These are phyloP conservation scores for Kwoniella bestiolae DNA, from an alignment of 768 basidiomycete genomes.

Conservation along the genomic window DNA sequence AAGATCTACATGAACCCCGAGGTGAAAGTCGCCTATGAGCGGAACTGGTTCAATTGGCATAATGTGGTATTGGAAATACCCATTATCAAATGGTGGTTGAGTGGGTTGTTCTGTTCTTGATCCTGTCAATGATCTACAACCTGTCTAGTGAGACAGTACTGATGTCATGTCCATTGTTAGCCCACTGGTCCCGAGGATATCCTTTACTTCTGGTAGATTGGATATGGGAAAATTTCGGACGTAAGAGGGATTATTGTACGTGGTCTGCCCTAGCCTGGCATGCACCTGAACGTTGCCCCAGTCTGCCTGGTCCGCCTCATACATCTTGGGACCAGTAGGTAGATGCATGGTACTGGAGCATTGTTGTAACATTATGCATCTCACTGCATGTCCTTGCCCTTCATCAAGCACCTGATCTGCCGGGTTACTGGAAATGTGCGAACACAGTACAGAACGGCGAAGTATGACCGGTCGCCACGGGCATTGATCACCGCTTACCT, in stretches of 20 bases:
- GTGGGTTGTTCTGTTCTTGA: conserved; percentile 26
- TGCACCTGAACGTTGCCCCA: conserved; percentile 29
- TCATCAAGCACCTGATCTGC: too few species aligned
- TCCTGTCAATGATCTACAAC: too few species aligned
- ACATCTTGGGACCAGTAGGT: conserved; percentile 27
- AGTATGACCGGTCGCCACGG: too few species aligned
- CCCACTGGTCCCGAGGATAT: conserved; percentile 25
- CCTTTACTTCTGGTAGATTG: conserved; percentile 33
- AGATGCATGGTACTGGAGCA: too few species aligned
- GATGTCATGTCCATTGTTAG: conserved; percentile 3
- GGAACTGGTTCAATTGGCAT: conserved; percentile 39
- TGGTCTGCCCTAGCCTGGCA: conserved; percentile 30
- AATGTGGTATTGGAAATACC: conserved; percentile 29
- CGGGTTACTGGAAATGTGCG: too few species aligned
- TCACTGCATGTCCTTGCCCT: too few species aligned
- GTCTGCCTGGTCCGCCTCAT: conserved; percentile 27
- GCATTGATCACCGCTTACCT: too few species aligned
- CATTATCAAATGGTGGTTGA: conserved; percentile 29
- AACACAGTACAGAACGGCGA: too few species aligned
- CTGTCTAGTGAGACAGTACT: too few species aligned
- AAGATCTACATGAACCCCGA: conserved; percentile 36
- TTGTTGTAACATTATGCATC: too few species aligned
- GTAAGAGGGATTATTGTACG: conserved; percentile 36
- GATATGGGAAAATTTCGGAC: conserved; percentile 33
- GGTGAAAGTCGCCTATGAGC: conserved; percentile 34